Evolutionary conservation across 73 alveolate genomes (phyloP).

Genomic region (Effrenium voratum): DNA sequence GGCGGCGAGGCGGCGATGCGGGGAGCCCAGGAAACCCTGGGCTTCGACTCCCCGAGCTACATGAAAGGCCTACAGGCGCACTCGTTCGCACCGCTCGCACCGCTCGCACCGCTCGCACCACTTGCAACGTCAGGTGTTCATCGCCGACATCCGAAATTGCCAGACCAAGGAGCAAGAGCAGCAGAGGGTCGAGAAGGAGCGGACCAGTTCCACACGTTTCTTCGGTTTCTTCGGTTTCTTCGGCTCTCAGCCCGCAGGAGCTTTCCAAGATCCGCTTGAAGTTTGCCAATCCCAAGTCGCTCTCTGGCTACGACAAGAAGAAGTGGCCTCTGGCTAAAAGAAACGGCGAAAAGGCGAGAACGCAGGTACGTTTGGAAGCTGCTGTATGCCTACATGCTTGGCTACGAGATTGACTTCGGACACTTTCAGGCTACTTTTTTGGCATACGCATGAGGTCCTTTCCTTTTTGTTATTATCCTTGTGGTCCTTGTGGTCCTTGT

Average conservation of each 20-base stretch:
- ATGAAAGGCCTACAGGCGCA: conserved; percentile 93
- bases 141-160: conserved; percentile 98
- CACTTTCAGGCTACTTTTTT: conserved; percentile 96
- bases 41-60: conserved; percentile 93
- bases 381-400: conserved; percentile 97
- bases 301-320: conserved; percentile 98
- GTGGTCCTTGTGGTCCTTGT: neutral
- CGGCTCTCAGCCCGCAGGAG: conserved; percentile 3
- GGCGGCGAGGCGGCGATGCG: conserved; percentile 65
- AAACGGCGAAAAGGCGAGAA: neutral
- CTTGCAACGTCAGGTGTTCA: conserved; percentile 94
- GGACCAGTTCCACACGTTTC: neutral
- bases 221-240: neutral
- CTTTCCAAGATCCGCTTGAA: conserved; percentile 98
- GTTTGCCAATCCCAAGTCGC: conserved; percentile 96
- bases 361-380: conserved; percentile 98
- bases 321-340: conserved; percentile 82
- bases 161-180: conserved; percentile 98
- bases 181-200: conserved; percentile 97
- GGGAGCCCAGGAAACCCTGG: conserved; percentile 93
- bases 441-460: neutral
- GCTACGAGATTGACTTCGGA: conserved; percentile 98
- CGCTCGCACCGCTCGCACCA: neutral
- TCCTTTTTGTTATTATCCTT: neutral
- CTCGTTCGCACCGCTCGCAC: neutral